These are phyloP conservation scores for Ailanthus altissimus DNA, from an alignment of 345 rosid species.

Conservation along the genomic window DNA sequence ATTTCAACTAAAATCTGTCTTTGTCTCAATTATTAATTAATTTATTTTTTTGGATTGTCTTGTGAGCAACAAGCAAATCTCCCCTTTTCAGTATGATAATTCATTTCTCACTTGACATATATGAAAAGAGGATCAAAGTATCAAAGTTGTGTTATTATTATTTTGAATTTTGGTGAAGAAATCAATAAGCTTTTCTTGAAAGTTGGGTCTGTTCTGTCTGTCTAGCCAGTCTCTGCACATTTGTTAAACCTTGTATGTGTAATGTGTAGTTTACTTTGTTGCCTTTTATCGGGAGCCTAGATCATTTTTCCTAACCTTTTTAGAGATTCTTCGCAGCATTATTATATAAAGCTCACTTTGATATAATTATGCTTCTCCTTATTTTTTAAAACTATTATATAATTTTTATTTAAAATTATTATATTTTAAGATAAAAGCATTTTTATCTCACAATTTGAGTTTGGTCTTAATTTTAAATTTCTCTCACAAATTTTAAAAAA, in stretches of 20 bases:
- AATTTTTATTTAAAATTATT: neutral
- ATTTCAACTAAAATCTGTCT: slow-evolving; percentile 23
- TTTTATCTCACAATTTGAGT: no score
- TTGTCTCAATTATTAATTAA: neutral
- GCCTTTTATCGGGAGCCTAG: neutral
- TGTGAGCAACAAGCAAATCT: slow-evolving; percentile 25
- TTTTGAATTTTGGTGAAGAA: neutral
- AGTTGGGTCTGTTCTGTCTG: neutral
- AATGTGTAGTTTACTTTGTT: neutral
- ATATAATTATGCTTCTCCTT: no score
- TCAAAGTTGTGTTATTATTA: slow-evolving; percentile 1
- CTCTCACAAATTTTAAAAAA: no score
- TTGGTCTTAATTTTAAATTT: no score
- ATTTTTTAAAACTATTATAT: neutral
- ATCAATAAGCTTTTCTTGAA: slow-evolving; percentile 5
- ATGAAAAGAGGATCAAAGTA: neutral
- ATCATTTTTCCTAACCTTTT: neutral
- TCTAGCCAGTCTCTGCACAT: no score
- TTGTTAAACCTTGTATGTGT: neutral
- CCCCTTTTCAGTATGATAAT: slow-evolving; percentile 28
- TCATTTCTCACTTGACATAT: slow-evolving; percentile 13
- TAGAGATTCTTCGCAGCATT: neutral
- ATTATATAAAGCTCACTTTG: neutral
- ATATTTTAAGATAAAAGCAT: no score
- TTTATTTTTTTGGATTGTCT: slow-evolving; percentile 19